Conservation (phyloP, 2,329 filamentous ascomycete genomes). For the Colletotrichum brevisporum region DNA sequence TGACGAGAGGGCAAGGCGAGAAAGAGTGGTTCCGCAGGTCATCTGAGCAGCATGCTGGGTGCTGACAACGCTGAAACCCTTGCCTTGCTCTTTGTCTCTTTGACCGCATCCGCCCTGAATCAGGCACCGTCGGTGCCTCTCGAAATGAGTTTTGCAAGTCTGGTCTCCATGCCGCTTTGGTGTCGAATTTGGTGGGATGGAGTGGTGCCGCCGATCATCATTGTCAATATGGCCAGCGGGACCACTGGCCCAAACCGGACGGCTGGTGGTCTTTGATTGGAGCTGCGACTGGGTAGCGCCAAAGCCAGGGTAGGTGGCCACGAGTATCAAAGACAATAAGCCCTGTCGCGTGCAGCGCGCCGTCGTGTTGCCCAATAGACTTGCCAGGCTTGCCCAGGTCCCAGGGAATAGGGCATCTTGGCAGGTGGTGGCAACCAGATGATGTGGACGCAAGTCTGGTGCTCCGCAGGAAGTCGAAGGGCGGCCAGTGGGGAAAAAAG, state of each 20-base stretch:
- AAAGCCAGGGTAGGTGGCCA: conserved; percentile 20
- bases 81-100: conserved; percentile 34
- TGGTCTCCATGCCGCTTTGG: conserved; percentile 34
- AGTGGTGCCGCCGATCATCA: conserved; percentile 39
- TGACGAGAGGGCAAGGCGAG: conserved; percentile 13
- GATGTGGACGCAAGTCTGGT: not conserved
- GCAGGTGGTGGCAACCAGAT: conserved; percentile 25
- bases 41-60: conserved; percentile 10
- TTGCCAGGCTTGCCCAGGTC: not conserved
- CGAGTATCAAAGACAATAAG: conserved; percentile 20
- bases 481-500: conserved; percentile 11
- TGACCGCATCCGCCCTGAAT: conserved; percentile 17
- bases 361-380: conserved; percentile 10
- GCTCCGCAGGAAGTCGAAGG: conserved; percentile 13
- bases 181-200: conserved; percentile 24
- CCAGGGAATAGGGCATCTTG: not conserved
- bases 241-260: conserved; percentile 38
- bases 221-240: conserved; percentile 25
- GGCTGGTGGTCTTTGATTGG: conserved; percentile 38
- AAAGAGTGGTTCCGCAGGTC: conserved; percentile 17
- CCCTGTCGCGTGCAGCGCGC: conserved; percentile 11
- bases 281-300: conserved; percentile 30
- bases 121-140: conserved; percentile 19
- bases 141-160: conserved; percentile 11
- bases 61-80: conserved; percentile 10